Percentiles rank a stretch among this genome's conserved stretches.
These are phyloP conservation scores for Gynochthodes officinalis DNA, from an alignment of 257 asterid genomes.

Conservation along the genomic window DNA sequence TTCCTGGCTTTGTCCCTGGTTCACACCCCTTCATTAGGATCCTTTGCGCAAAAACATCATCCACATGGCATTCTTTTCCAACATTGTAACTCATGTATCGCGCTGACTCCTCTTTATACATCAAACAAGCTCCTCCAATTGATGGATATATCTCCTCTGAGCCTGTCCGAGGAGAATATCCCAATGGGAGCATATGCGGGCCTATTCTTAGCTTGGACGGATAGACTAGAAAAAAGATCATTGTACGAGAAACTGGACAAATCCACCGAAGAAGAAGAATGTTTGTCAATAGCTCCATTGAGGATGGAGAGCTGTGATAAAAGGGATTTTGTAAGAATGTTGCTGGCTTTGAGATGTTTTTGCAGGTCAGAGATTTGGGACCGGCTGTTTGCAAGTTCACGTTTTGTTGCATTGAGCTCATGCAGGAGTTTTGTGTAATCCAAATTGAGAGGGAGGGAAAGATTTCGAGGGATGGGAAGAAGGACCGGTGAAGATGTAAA, in stretches of 20 bases:
- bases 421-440: conserved; percentile 29
- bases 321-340: conserved; percentile 23
- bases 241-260: neutral
- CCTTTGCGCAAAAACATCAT: conserved; percentile 42
- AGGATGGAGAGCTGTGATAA: conserved; percentile 24
- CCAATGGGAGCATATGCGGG: conserved; percentile 52
- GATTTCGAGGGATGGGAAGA: conserved; percentile 22
- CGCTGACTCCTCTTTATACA: conserved; percentile 29
- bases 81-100: conserved; percentile 40
- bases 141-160: conserved; percentile 38
- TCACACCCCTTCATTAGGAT: conserved; percentile 57
- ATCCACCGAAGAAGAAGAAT: neutral
- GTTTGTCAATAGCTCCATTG: conserved; percentile 19
- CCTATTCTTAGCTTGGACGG: conserved; percentile 43
- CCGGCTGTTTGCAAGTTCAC: conserved; percentile 29
- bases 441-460: conserved; percentile 12
- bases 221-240: conserved; percentile 23
- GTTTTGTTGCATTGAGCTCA: conserved; percentile 34
- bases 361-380: conserved; percentile 24
- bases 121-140: conserved; percentile 47
- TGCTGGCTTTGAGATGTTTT: conserved; percentile 35
- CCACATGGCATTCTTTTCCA: conserved; percentile 47
- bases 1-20: conserved; percentile 47
- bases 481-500: conserved; percentile 40
- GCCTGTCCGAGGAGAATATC: conserved; percentile 32